Base-by-base conservation (phyloP, 768 basidiomycete genomes). In the Lentinus tigrinus region DNA sequence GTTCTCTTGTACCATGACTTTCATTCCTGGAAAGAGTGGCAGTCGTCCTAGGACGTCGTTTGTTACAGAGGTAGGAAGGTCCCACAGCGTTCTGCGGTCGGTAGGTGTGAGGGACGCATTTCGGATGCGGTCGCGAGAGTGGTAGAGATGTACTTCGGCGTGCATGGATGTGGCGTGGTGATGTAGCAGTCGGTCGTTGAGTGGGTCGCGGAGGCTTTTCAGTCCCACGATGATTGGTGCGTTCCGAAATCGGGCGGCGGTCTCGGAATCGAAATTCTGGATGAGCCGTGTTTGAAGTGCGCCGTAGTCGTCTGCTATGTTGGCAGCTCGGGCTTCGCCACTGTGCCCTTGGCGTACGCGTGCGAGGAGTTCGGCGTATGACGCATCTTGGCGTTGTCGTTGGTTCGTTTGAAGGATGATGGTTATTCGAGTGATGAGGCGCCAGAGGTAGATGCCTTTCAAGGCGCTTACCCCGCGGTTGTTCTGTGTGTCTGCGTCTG, bases 21-120 rank as follows among this genome's bases (percentile, higher is more conserved):
- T 60, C 64, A 68, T 68, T 0, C 69, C 69, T 0, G n/a, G 28
- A 52, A 56, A 63, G 0, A 67, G 38, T 0, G 64, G 64, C 19
- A 67, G 13, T 7, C 31, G 14, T 1, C 61, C 57, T 1, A 58
- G 17, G 2, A 34, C 21, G 34, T 52, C 51, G 7, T 37, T 13
- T 14, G 26, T 43, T 3, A 28, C 9, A 7, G 5, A 38, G 3
- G 40, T 13, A 0, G 27, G 26, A 3, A 53, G 28, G 1, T 31
- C 19, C 52, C 52, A 53, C 4, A 53, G 23, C 3, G 27, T 26
- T 2, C 6, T 3, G 8, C 38, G 26, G 17, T 26, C 26, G 2
- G 27, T 26, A 2, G 26, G 39, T 3, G n/a, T 26, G 2, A 31
- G 39, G 1, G 9, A 3, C 6, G 9, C n/a, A 0, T 26, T 13